Base-by-base conservation (phyloP, 75 land plant species). In the Selaginella tamariscina region DNA sequence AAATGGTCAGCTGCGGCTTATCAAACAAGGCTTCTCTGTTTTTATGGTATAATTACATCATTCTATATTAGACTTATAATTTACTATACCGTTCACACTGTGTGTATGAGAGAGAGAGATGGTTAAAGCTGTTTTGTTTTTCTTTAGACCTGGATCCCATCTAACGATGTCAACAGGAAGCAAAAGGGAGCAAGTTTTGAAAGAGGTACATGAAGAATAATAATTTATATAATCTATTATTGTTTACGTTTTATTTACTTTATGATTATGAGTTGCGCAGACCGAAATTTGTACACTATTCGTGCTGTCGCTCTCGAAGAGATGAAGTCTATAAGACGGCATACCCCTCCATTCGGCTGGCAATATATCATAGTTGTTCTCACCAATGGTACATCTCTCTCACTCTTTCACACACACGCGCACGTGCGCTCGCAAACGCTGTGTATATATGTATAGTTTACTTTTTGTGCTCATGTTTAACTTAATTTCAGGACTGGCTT, bases 321-420 rank as follows among this genome's bases (percentile, higher is more conserved):
- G 31, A 77, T 94, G 24, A 80, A 83, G 56, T 94, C 98, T 9
- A 85, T 94, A 54, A 88, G 98, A 20, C 73, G 96, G 30, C 89
- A 90, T 67, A 85, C 85, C 62, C 96, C 98, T 24, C 57, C 90
- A 18, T 56, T 93, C 66, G 98, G 98, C 15, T 93, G 89, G 98
- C 98, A 93, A 68, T 93, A 84, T 69, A 69, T 93, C 15, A 93
- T 93, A 67, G 82, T 93, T 65, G 90, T 93, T 27, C 69, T 93
- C 32, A 83, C 84, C 63, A 79, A 84, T 66, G 98, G 98, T 88
- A 72, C 9, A 68, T 20, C n/a, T 5, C 49, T 39, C 15, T 15
- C 15, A 5, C 49, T 39, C 15, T 15, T 15, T 15, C 15, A n/a
- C n/a, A n/a, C n/a, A n/a, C n/a, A n/a, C n/a, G n/a, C n/a, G n/a